Conservation (phyloP, 331 rosid species). For the Malus hybrid region DNA sequence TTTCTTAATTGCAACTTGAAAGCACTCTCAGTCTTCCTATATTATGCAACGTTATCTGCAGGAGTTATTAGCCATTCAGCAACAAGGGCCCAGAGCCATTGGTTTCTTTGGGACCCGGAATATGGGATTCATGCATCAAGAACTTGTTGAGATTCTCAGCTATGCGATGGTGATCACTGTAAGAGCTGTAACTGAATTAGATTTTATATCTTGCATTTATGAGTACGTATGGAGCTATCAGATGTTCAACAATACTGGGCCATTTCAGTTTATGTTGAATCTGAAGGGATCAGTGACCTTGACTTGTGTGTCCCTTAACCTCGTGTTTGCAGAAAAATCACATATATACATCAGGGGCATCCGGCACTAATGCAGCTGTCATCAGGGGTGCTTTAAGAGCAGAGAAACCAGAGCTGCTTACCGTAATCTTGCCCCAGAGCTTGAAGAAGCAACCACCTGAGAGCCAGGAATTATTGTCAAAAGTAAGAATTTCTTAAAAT, state of each 20-base stretch:
- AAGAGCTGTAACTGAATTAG: conserved; percentile 19
- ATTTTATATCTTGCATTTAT: conserved; percentile 1
- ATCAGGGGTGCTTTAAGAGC: conserved; percentile 99
- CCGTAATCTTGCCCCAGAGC: conserved; percentile 97
- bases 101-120: conserved; percentile 97
- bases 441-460: conserved; percentile 93
- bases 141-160: conserved; percentile 96
- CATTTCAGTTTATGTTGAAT: conserved; percentile 7
- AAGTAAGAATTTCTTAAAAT: conserved; percentile 43
- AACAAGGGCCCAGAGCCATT: conserved; percentile 97
- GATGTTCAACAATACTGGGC: not conserved
- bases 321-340: conserved; percentile 71
- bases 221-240: conserved; percentile 12
- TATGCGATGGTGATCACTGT: conserved; percentile 99
- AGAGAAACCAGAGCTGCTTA: conserved; percentile 94
- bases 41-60: conserved; percentile 19
- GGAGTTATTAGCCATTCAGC: conserved; percentile 99
- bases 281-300: not conserved
- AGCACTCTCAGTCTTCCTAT: not conserved
- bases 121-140: conserved; percentile 99
- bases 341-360: conserved; percentile 96
- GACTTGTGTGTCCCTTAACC: conserved; percentile 12
- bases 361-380: conserved; percentile 99
- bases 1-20: not conserved
- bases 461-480: conserved; percentile 94